Conservation (phyloP, 2,329 filamentous ascomycete genomes). For the Alternaria solani region DNA sequence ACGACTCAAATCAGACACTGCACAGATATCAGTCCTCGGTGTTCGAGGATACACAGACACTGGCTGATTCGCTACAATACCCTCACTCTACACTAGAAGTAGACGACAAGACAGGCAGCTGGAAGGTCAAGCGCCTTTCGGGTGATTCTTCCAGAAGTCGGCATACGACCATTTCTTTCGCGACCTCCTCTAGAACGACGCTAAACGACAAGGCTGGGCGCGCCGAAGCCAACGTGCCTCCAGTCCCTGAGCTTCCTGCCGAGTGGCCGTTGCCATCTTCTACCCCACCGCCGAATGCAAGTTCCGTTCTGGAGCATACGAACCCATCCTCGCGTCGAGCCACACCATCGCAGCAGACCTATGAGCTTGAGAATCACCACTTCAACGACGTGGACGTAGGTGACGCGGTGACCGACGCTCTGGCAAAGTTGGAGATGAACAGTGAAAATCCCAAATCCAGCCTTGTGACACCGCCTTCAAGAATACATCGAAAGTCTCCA, state of each 20-base stretch:
- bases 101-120: constrained; percentile 41
- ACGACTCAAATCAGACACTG: constrained; percentile 38
- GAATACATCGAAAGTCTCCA: constrained; percentile 6
- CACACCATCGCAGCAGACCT: constrained; percentile 15
- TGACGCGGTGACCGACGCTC: constrained; percentile 28
- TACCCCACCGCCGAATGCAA: constrained; percentile 20
- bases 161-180: constrained; percentile 20
- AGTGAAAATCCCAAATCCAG: constrained; percentile 17
- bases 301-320: constrained; percentile 21
- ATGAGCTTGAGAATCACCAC: constrained; percentile 28
- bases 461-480: constrained; percentile 8
- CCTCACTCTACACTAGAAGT: constrained; percentile 44
- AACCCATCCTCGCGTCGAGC: constrained; percentile 16
- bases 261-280: constrained; percentile 39
- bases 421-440: constrained; percentile 32
- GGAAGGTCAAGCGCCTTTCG: constrained; percentile 44
- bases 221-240: constrained; percentile 29
- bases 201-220: constrained; percentile 28
- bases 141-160: constrained; percentile 22
- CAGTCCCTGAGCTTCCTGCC: constrained; percentile 35
- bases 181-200: constrained; percentile 24
- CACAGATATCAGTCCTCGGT: constrained; percentile 40
- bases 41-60: constrained; percentile 43
- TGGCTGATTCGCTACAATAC: constrained; percentile 46
- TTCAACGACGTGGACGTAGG: constrained; percentile 30